Evolutionary conservation across 345 rosid species (phyloP).

Genomic region (Populus davidiana): DNA sequence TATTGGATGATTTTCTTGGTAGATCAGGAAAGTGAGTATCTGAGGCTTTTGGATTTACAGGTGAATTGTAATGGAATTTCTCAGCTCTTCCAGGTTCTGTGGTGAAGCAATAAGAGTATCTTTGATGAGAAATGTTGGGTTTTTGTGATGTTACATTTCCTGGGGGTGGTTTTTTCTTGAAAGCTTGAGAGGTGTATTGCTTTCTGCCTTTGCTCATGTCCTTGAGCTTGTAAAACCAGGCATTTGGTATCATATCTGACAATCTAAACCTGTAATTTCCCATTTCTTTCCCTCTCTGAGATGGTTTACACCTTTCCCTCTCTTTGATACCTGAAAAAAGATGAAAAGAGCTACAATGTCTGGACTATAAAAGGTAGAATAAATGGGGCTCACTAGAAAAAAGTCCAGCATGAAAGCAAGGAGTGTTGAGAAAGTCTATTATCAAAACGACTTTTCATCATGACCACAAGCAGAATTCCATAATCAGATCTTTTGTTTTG

Average conservation of each 20-base stretch:
- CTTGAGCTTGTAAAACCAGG: conserved; percentile 82
- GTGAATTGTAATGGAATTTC: conserved; percentile 21
- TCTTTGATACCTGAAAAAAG: conserved; percentile 10
- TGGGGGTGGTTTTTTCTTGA: conserved; percentile 4
- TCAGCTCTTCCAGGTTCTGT: conserved; percentile 26
- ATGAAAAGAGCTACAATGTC: not conserved
- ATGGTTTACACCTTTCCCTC: conserved; percentile 8
- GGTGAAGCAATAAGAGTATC: conserved; percentile 15
- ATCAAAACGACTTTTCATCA: not conserved
- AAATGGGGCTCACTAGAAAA: conserved; percentile 6
- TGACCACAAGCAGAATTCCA: not conserved
- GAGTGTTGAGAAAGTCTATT: not conserved
- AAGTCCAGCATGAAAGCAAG: conserved; percentile 19
- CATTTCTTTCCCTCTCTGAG: conserved; percentile 36
- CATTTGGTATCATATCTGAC: conserved; percentile 75
- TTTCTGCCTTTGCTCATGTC: conserved; percentile 42
- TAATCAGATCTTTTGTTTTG: not conserved
- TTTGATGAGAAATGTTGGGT: conserved; percentile 12
- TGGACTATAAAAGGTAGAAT: not conserved
- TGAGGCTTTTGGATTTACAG: conserved; percentile 22
- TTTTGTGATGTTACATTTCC: not conserved
- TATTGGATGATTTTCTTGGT: conserved; percentile 15
- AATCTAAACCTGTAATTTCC: conserved; percentile 71
- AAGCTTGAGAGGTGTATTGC: not conserved
- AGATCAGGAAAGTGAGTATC: conserved; percentile 15